Evolutionary conservation across 192 early-diverging fungal genomes (phyloP).

Genomic region (Phycomyces blakesleeanus): DNA sequence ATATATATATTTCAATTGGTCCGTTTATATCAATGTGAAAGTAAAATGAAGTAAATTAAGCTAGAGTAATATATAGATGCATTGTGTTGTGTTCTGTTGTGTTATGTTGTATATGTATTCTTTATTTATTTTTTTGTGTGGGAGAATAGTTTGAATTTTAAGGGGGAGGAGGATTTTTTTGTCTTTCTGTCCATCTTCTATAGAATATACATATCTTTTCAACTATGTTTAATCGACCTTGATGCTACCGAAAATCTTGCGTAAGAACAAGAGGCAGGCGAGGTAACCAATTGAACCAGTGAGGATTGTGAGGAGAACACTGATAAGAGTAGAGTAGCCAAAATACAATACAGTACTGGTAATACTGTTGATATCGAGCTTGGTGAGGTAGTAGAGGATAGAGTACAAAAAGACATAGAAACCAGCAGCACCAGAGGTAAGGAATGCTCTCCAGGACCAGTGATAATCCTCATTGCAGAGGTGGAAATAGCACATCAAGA

Average conservation of each 20-base stretch:
- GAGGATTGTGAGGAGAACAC: conserved; percentile 71
- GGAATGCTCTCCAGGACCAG: conserved; percentile 89
- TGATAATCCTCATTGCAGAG: conserved; percentile 80
- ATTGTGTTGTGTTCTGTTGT: no score
- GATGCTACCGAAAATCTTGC: conserved; percentile 78
- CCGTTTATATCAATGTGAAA: no score
- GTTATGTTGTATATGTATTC: no score
- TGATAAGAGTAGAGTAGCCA: conserved; percentile 80
- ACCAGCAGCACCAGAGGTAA: conserved; percentile 79
- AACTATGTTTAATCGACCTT: conserved; percentile 65
- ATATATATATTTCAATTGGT: no score
- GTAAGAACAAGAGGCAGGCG: conserved; percentile 72
- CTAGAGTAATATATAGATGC: no score
- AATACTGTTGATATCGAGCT: conserved; percentile 72
- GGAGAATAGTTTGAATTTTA: no score
- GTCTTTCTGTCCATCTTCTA: no score
- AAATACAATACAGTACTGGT: conserved; percentile 84
- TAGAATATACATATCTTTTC: no score
- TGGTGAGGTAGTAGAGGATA: conserved; percentile 79
- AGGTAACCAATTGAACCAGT: conserved; percentile 81
- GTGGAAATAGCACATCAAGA: conserved; percentile 87
- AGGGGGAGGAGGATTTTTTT: no score
- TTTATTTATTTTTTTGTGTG: no score
- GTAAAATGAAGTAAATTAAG: no score
- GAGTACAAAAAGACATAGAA: conserved; percentile 89